These are phyloP conservation scores for Notholithocarpus densiflorus DNA, from an alignment of 306 rosid genomes.

Conservation along the genomic window DNA sequence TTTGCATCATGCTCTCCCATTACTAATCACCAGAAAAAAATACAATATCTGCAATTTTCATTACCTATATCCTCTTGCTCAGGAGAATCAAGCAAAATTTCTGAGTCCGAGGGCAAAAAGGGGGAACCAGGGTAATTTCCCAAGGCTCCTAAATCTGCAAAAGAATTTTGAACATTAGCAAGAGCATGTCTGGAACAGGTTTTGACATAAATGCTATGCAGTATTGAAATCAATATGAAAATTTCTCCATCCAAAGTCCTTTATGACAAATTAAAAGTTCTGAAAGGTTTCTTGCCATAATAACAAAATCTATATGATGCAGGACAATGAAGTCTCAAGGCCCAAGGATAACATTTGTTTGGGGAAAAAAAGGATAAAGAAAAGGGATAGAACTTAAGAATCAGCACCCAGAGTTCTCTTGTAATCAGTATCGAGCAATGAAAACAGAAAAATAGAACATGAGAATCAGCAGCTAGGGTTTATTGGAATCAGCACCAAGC, in stretches of 20 bases:
- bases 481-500: no score
- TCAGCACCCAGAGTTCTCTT: no score
- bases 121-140: slow-evolving; percentile 96
- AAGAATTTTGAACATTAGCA: slow-evolving; percentile 1
- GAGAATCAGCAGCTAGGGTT: no score
- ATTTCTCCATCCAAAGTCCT: no score
- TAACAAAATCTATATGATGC: background rate
- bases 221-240: background rate
- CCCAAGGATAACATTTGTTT: no score
- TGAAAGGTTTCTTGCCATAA: background rate
- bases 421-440: no score
- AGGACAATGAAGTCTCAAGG: no score
- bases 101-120: slow-evolving; percentile 90
- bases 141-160: slow-evolving; percentile 91
- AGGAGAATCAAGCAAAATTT: slow-evolving; percentile 85
- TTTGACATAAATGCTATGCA: background rate
- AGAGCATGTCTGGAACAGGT: background rate
- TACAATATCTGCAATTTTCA: background rate
- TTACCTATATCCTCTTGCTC: slow-evolving; percentile 95
- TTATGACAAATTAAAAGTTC: no score
- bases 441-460: no score
- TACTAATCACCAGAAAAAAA: slow-evolving; percentile 3
- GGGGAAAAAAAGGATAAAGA: no score
- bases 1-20: slow-evolving; percentile 2
- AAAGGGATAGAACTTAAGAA: no score